Conservation (phyloP, 306 rosid species). For the Sicyos baderoa region DNA sequence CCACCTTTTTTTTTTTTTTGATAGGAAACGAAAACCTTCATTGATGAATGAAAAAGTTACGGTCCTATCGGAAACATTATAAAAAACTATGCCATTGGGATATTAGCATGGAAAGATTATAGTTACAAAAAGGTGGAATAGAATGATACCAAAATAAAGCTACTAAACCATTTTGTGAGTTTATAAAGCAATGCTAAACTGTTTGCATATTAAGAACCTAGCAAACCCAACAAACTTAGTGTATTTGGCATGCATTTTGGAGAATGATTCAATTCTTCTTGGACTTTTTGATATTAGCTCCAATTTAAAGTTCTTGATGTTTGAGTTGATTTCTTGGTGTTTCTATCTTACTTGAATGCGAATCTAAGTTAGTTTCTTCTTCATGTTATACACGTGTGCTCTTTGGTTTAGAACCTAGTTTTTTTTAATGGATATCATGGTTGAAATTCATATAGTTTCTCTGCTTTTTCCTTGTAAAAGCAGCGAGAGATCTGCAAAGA, state of each 20-base stretch:
- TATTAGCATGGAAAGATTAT: no score
- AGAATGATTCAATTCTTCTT: not conserved
- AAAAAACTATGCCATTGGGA: no score
- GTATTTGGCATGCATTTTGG: not conserved
- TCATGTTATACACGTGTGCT: not conserved
- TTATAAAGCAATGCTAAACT: not conserved
- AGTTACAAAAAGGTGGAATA: no score
- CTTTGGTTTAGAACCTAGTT: not conserved
- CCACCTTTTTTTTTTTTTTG: no score
- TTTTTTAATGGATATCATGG: not conserved
- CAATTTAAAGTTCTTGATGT: not conserved
- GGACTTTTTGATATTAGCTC: slow-evolving; percentile 1
- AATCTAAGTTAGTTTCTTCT: not conserved
- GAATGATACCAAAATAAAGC: no score
- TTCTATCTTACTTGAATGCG: not conserved
- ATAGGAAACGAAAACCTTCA: no score
- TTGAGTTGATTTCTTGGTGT: not conserved
- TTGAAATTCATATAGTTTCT: not conserved
- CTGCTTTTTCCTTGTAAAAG: slow-evolving; percentile 15
- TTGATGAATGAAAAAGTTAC: no score
- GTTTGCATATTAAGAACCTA: not conserved
- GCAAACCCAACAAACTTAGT: not conserved
- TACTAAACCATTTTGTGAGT: not conserved
- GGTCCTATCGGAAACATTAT: no score
- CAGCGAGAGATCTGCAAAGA: slow-evolving; percentile 49